Percentiles rank a stretch among this genome's conserved stretches.
These are phyloP conservation scores for Corymbia citriodora DNA, from an alignment of 441 rosid species.

Conservation along the genomic window DNA sequence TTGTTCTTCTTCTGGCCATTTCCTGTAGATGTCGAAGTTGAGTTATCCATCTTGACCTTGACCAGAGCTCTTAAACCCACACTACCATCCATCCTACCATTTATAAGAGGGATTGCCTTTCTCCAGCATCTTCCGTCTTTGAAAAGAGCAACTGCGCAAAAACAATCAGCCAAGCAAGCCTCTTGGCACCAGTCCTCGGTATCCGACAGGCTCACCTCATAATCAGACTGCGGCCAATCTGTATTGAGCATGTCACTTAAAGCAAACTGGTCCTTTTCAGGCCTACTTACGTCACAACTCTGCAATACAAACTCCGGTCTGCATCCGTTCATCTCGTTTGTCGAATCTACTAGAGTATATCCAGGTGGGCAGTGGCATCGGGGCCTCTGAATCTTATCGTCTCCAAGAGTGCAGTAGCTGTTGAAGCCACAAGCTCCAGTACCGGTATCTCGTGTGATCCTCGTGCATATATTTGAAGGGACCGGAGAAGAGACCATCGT, in stretches of 20 bases:
- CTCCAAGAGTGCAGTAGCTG: constrained; percentile 25
- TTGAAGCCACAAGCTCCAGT: constrained; percentile 39
- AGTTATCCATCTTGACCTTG: not conserved
- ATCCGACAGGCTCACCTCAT: not conserved
- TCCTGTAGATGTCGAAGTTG: not conserved
- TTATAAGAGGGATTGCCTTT: constrained; percentile 29
- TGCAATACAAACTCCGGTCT: not conserved
- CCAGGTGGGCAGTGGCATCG: constrained; percentile 25
- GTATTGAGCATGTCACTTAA: not conserved
- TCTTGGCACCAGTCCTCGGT: constrained; percentile 17
- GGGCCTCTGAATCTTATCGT: constrained; percentile 2
- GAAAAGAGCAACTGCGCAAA: constrained; percentile 23
- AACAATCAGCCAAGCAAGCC: constrained; percentile 37
- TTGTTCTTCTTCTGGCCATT: not conserved
- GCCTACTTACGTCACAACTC: not conserved
- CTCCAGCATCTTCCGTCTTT: constrained; percentile 15
- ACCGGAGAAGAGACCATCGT: not conserved
- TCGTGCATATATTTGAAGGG: constrained; percentile 9
- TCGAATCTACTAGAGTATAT: constrained; percentile 16
- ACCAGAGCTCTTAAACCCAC: constrained; percentile 8
- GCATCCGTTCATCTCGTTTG: constrained; percentile 30
- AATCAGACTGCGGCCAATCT: rapidly evolving
- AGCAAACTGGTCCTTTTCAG: rapidly evolving
- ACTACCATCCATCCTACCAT: constrained; percentile 10
- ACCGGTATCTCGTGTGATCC: not conserved